Conservation (phyloP, 1,139 yeast species). For the Lodderomyces parapsilosis region DNA sequence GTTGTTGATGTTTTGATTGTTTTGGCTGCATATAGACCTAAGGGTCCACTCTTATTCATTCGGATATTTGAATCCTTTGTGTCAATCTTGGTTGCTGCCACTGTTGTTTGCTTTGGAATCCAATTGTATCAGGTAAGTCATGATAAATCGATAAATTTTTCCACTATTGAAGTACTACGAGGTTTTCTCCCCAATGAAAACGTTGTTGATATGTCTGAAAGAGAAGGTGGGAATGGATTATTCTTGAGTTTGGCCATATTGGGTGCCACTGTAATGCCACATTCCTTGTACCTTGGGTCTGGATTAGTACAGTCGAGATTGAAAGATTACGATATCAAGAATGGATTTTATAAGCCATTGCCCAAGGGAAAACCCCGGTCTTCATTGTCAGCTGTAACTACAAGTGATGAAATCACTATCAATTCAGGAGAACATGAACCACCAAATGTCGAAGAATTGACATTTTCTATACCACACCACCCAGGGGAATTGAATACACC, state of each 20-base stretch:
- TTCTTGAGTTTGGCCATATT: constrained; percentile 86
- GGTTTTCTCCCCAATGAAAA: constrained; percentile 82
- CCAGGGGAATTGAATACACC: constrained; percentile 2
- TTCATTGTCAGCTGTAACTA: neutral
- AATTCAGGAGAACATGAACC: neutral
- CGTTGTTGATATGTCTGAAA: constrained; percentile 58
- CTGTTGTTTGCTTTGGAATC: constrained; percentile 80
- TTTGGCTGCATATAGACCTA: constrained; percentile 84
- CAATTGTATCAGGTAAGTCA: constrained; percentile 71
- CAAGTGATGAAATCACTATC: constrained; percentile 6
- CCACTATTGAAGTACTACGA: constrained; percentile 51
- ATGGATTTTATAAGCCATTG: constrained; percentile 48
- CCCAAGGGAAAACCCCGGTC: neutral
- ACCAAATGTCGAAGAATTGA: constrained; percentile 14
- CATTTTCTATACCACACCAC: constrained; percentile 13
- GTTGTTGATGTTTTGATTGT: constrained; percentile 83
- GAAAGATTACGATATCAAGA: constrained; percentile 71
- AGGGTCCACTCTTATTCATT: constrained; percentile 75
- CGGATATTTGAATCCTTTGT: constrained; percentile 84
- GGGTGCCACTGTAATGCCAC: constrained; percentile 99
- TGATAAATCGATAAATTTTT: constrained; percentile 47
- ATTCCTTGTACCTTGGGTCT: constrained; percentile 85
- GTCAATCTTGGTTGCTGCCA: constrained; percentile 70
- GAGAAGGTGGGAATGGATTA: constrained; percentile 66
- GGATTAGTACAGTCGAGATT: constrained; percentile 91